Evolutionary conservation across 371 early-diverging fungal species (phyloP), one percentile per base, ranked within the genome.

Genomic region (Apophysomyces trapeziformis): DNA sequence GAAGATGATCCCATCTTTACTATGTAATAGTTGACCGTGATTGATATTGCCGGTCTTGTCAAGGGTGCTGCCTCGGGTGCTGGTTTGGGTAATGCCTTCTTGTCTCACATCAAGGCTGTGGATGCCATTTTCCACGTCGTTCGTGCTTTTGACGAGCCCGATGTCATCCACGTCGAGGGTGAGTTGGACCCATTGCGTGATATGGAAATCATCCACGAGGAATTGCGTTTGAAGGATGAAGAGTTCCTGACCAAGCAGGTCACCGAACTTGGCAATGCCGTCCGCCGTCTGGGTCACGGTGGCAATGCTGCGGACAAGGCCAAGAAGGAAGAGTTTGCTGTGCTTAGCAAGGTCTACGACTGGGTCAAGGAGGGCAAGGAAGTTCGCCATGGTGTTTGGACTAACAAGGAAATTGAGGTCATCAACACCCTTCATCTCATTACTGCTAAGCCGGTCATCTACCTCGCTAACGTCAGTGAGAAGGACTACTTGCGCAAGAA

Each of bases 31-130:
- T 84, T 99, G 67, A 94, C 94, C 4, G 93, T 99, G 50, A 95
- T 94, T 68, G 99, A 99, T 79, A 99, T 99, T 83, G 99, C 99
- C 43, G 99, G 99, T 38, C 88, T 99, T 41, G 97, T 99, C 47
- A 95, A 96, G 75, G 98, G 98, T 56, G 97, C 99, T 11, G 82
- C 93, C 11, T 83, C 86, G 39, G 98, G 98, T 39, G 90, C 89
- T 37, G 97, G 97, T n/a, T 87, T 98, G 62, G 99, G 99, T 56
- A 99, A 99, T 71, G 93, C 93, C 47, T 99, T 99, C 87, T 78
- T 99, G 82, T 93, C 96, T 57, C 93, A 99, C 80, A 95, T 99
- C 61, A 89, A 93, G 69, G 92, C 96, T 21, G 98, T 98, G 1
- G 99, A 99, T 83, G 99, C 98, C 6, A 95, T 99, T 57, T 99